A percentile compares a stretch with the other conserved stretches of the same genome.
Evolutionary conservation across 2,329 filamentous ascomycete genomes (phyloP).

Genomic region (Calonectria ilicicola): DNA sequence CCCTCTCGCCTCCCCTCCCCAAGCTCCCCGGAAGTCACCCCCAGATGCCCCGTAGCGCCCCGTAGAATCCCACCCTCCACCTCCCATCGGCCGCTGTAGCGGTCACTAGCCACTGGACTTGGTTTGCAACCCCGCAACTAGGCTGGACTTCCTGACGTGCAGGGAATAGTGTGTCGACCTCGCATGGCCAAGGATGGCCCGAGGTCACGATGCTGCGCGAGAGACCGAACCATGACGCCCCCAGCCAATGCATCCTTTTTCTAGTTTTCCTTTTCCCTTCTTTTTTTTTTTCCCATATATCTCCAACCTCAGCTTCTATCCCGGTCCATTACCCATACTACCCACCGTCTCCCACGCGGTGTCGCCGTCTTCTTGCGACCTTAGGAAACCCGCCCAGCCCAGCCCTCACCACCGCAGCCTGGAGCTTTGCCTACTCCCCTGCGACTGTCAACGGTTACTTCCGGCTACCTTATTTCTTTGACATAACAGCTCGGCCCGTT

Average conservation of each 20-base stretch:
- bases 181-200: conserved; percentile 36
- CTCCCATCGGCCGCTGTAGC: conserved; percentile 12
- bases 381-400: neutral
- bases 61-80: neutral
- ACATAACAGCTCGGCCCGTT: neutral
- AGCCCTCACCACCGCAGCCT: neutral
- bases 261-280: conserved; percentile 28
- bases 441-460: conserved; percentile 6
- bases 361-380: conserved; percentile 21
- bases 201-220: conserved; percentile 46
- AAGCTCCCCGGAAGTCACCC: conserved; percentile 22
- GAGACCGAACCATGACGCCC: conserved; percentile 46
- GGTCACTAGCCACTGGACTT: conserved; percentile 23
- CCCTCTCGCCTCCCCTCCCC: conserved; percentile 9
- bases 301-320: conserved; percentile 8
- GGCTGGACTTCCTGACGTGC: conserved; percentile 27
- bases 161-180: conserved; percentile 31
- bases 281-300: conserved; percentile 35
- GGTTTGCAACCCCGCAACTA: conserved; percentile 42
- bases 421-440: neutral
- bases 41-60: conserved; percentile 16
- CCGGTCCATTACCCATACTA: neutral
- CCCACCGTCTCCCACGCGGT: neutral
- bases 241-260: conserved; percentile 40
- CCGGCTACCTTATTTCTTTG: conserved; percentile 1